phyloP scores from a whole-genome alignment of 371 early-diverging fungal genomes.

The Enterocytospora artemiae region DNA sequence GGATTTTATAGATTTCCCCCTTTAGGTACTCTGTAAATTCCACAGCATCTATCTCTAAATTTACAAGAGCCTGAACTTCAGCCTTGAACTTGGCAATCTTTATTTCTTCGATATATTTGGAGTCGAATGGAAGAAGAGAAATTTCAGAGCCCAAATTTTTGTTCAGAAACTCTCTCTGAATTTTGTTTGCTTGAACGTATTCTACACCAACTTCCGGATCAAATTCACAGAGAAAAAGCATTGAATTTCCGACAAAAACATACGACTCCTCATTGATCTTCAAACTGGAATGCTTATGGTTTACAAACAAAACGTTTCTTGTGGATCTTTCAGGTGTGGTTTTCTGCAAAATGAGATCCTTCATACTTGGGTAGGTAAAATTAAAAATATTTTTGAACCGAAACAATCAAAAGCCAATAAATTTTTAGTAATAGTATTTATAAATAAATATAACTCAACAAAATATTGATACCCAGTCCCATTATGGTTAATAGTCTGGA shows the following conservation, averaged over 20 bases:
- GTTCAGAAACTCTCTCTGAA: neutral
- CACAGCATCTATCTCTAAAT: conserved; percentile 30
- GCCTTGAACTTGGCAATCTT: conserved; percentile 16
- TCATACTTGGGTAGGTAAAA: too few relatives aligned
- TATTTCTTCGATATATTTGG: conserved; percentile 28
- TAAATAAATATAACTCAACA: too few relatives aligned
- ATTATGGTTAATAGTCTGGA: too few relatives aligned
- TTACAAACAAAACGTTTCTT: neutral
- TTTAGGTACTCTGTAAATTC: conserved; percentile 29
- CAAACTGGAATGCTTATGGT: neutral
- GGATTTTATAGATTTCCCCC: conserved; percentile 18
- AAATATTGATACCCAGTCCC: too few relatives aligned
- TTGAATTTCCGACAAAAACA: neutral
- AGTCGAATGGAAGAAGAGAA: conserved; percentile 12
- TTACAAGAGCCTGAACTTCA: conserved; percentile 22
- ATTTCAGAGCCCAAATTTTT: conserved; percentile 23
- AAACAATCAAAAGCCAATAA: too few relatives aligned
- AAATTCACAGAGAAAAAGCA: neutral
- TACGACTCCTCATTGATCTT: neutral
- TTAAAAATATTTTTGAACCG: too few relatives aligned
- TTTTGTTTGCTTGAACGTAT: neutral
- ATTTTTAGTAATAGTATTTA: too few relatives aligned
- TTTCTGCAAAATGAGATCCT: too few relatives aligned
- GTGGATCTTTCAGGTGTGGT: neutral
- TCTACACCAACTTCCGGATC: neutral